A percentile compares a stretch with the other conserved stretches of the same genome.
These are phyloP conservation scores for Mucor saturninus DNA, from an alignment of 371 early-diverging fungal species.

Conservation along the genomic window DNA sequence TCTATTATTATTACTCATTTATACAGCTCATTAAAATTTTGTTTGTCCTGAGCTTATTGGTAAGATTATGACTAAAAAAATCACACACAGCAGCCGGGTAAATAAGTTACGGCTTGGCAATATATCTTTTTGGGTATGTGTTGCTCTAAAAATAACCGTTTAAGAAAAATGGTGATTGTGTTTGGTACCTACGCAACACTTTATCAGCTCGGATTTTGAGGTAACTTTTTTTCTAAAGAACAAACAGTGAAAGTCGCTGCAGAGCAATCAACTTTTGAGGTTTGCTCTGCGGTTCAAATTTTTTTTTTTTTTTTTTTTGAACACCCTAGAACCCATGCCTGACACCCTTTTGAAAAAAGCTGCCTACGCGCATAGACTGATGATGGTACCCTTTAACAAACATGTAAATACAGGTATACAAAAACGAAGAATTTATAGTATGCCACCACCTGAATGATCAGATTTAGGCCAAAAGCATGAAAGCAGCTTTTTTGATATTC, in stretches of 20 bases:
- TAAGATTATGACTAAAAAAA: no score
- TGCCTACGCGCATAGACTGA: conserved; percentile 19
- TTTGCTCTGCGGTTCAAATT: conserved; percentile 11
- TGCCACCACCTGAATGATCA: conserved; percentile 21
- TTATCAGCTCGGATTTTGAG: conserved; percentile 17
- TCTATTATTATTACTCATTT: no score
- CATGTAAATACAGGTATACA: conserved; percentile 17
- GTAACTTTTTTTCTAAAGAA: conserved; percentile 10
- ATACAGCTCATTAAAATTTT: no score
- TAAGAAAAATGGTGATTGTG: conserved; percentile 3
- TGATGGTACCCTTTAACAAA: conserved; percentile 18
- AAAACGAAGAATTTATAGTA: conserved; percentile 15
- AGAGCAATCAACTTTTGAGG: conserved; percentile 20
- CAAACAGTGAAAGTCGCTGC: conserved; percentile 3
- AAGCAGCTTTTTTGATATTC: conserved; percentile 14
- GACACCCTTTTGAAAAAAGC: conserved; percentile 19
- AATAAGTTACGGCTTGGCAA: no score
- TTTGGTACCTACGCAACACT: conserved; percentile 19
- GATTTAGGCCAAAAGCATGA: conserved; percentile 22
- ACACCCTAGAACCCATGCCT: conserved; percentile 21
- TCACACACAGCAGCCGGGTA: no score
- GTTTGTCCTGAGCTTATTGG: no score
- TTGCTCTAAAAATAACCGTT: conserved; percentile 4
- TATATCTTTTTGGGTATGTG: no score
- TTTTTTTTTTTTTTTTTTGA: neutral